A percentile compares a stretch with the other conserved stretches of the same genome.
These are phyloP conservation scores for Suillus luteus DNA, from an alignment of 768 basidiomycete genomes.

Conservation along the genomic window DNA sequence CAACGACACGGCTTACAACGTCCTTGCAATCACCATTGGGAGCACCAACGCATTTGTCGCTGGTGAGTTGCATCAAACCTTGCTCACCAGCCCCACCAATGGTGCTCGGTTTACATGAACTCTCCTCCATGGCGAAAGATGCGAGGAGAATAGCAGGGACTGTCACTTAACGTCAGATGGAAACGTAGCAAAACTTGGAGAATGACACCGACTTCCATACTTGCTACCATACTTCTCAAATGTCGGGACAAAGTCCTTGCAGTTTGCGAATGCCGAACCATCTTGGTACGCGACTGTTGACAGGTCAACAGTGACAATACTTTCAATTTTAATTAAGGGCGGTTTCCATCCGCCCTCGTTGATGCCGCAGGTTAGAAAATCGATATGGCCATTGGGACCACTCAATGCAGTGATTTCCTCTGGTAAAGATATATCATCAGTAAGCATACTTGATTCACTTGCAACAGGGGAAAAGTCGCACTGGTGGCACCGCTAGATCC, in stretches of 20 bases:
- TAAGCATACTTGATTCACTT: background rate
- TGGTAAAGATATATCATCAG: conserved; percentile 27
- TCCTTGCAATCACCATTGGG: conserved; percentile 45
- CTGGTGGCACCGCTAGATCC: conserved; percentile 54
- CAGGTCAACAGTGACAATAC: conserved; percentile 52
- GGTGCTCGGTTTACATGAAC: conserved; percentile 63
- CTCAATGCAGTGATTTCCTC: conserved; percentile 47
- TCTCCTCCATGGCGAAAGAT: conserved; percentile 89
- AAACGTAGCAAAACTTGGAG: conserved; percentile 10
- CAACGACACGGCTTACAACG: conserved; percentile 27
- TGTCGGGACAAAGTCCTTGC: conserved; percentile 47
- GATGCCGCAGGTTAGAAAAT: conserved; percentile 81
- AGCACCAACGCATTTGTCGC: conserved; percentile 71
- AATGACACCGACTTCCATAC: conserved; percentile 38
- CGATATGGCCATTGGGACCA: conserved; percentile 73
- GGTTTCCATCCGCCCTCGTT: conserved; percentile 69
- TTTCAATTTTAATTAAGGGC: conserved; percentile 54
- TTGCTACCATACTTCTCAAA: conserved; percentile 62
- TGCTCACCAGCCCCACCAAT: conserved; percentile 81
- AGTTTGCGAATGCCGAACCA: conserved; percentile 60
- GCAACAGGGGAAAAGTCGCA: conserved; percentile 25
- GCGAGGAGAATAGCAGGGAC: conserved; percentile 81
- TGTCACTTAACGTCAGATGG: conserved; percentile 16
- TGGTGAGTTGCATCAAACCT: conserved; percentile 84
- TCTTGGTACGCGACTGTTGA: conserved; percentile 47